A percentile compares a stretch with the other conserved stretches of the same genome.
Evolutionary conservation across 495 filamentous ascomycete species (phyloP).

Genomic region (Aspergillus olivimuriae): DNA sequence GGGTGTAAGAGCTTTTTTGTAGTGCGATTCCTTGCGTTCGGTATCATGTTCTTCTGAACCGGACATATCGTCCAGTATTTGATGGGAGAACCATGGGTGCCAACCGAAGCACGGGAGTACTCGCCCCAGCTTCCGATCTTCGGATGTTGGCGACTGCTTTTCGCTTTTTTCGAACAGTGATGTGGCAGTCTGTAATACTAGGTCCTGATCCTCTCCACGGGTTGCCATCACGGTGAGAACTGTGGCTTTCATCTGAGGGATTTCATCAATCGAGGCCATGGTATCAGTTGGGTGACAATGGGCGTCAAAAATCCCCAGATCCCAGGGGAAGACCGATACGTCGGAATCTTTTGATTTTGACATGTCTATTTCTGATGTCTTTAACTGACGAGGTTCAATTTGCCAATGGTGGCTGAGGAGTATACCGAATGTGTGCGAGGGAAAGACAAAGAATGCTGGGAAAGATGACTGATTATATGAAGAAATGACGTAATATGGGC

Average conservation of each 20-base stretch:
- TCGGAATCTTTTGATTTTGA: constrained; percentile 11
- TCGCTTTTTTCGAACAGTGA: constrained; percentile 30
- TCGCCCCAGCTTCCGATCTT: constrained; percentile 13
- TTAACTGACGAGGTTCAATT: neutral
- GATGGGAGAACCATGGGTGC: constrained; percentile 98
- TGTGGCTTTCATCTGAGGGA: constrained; percentile 70
- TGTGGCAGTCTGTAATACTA: constrained; percentile 65
- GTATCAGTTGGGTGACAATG: constrained; percentile 99
- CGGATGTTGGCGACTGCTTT: constrained; percentile 15
- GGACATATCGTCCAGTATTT: constrained; percentile 63
- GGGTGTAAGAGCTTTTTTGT: constrained; percentile 60
- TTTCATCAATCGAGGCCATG: constrained; percentile 61
- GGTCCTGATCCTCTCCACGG: constrained; percentile 74
- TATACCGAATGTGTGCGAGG: too few species aligned
- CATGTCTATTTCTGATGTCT: constrained; percentile 10
- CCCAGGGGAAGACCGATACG: constrained; percentile 63
- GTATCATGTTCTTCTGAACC: constrained; percentile 8
- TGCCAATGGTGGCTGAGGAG: too few species aligned
- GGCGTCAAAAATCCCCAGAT: constrained; percentile 78
- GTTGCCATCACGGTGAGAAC: constrained; percentile 86
- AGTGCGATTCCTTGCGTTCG: constrained; percentile 59
- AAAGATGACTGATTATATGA: too few species aligned
- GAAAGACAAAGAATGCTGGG: too few species aligned
- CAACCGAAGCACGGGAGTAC: constrained; percentile 89
- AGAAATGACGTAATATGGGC: neutral